Percentiles rank a stretch among this genome's conserved stretches.
phyloP scores from a whole-genome alignment of 2,329 filamentous ascomycete species.

The Diaporthe citri region DNA sequence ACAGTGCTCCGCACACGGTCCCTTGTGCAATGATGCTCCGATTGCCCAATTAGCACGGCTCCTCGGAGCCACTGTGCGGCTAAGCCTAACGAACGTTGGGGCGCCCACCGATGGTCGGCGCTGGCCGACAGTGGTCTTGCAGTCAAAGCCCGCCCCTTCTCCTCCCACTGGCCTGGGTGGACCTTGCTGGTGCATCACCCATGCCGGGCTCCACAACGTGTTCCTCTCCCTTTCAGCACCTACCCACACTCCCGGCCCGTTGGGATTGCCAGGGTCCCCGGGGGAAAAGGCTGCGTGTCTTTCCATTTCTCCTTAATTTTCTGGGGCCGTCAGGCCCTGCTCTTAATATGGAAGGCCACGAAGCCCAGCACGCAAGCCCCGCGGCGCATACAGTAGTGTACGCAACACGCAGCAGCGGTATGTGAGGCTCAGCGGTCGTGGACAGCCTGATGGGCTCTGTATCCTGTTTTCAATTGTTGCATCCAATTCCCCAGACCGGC shows the following conservation, averaged over 20 bases:
- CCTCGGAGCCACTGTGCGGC: constrained; percentile 14
- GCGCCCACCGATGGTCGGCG: constrained; percentile 23
- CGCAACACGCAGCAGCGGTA: background rate
- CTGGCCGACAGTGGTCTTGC: constrained; percentile 20
- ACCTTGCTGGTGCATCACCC: background rate
- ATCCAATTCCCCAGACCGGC: background rate
- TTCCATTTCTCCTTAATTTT: constrained; percentile 23
- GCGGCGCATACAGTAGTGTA: background rate
- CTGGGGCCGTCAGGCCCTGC: background rate
- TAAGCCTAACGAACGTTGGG: background rate
- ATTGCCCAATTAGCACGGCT: constrained; percentile 8
- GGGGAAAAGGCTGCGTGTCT: constrained; percentile 12
- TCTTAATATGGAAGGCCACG: constrained; percentile 21
- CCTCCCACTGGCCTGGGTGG: background rate
- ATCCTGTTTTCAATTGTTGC: background rate
- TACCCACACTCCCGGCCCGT: constrained; percentile 8
- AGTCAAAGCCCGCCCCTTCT: background rate
- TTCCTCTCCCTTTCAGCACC: background rate
- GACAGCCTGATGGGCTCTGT: background rate
- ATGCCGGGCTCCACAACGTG: background rate
- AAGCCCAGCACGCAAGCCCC: constrained; percentile 19
- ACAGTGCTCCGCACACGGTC: background rate
- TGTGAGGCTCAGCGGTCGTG: background rate
- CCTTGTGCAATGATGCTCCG: background rate
- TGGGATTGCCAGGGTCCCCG: constrained; percentile 1